Evolutionary conservation across 805 yeast species (phyloP), one percentile per base, ranked within the genome.

Genomic region (Spathaspora gorwiae): DNA sequence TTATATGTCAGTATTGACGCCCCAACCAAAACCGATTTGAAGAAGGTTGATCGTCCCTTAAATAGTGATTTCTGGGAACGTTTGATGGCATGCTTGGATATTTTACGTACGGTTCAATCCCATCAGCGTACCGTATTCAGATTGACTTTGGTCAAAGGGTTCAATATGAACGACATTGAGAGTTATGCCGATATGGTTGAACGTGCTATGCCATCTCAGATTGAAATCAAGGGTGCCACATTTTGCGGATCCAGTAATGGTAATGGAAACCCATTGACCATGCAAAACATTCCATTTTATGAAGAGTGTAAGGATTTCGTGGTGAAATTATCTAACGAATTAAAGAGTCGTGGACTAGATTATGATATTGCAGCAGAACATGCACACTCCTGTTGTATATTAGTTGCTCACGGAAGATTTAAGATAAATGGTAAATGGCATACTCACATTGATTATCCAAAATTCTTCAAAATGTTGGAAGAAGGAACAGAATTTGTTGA

Each of bases 261-360:
- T 39, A 86, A 87, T 61, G 90, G 94, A 31, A 88, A 90, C 58
- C 90, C 96, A 40, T 72, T 90, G 53, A 89, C 97, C 2, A 90
- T 90, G 97, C 92, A 90, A 61, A 90, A 90, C 59, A 94, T 90
- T 46, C 97, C 97, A 38, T 90, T 87, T 59, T 90, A 90, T 60
- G 95, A 88, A 51, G 97, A 90, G 62, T 92, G 96, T 59, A 81
- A 80, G 54, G 68, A 63, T 7, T 90, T 90, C 62, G 97, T 89
- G 5, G 73, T 72, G 40, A 73, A 70, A 8, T 76, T 90, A 51
- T 78, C 79, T 37, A 67, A 68, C 10, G 89, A 83, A 54, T 73
- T 90, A 47, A 71, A 78, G 43, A 63, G 71, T 10, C 76, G 95
- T 54, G 90, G 90, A 1, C 70, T 84, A 29, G 75, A 73, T 26